Conservation (phyloP, 345 rosid genomes). For the Euclidium syriacum region DNA sequence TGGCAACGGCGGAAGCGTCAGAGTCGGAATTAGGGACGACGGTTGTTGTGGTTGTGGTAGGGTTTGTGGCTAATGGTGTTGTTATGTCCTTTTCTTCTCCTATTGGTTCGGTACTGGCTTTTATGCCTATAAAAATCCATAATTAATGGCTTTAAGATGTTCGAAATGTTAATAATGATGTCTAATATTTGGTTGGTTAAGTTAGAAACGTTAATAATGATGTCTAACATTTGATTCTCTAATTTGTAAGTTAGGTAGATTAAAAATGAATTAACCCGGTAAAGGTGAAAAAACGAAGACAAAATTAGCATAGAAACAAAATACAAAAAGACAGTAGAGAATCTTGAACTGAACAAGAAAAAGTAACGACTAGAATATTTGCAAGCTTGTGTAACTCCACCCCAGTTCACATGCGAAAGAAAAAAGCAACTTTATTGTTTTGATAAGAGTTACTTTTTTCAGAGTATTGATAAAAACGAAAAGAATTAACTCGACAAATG, state of each 20-base stretch:
- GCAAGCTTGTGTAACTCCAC: slow-evolving; percentile 7
- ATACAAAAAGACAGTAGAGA: slow-evolving; percentile 29
- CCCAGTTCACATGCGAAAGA: slow-evolving; percentile 12
- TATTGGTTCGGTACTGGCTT: slow-evolving; percentile 19
- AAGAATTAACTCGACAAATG: neutral
- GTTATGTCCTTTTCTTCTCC: slow-evolving; percentile 30
- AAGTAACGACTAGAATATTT: slow-evolving; percentile 27
- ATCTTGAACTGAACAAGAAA: slow-evolving; percentile 29
- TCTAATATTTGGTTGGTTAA: neutral
- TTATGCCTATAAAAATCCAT: slow-evolving; percentile 7
- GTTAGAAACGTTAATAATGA: neutral
- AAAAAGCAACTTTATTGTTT: neutral
- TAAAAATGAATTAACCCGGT: neutral
- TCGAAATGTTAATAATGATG: slow-evolving; percentile 9
- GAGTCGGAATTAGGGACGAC: slow-evolving; percentile 27
- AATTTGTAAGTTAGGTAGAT: neutral
- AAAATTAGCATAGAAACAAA: slow-evolving; percentile 6
- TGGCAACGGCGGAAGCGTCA: slow-evolving; percentile 29
- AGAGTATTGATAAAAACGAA: neutral
- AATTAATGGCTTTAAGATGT: neutral
- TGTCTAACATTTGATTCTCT: neutral
- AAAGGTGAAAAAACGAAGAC: neutral
- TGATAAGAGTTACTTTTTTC: neutral
- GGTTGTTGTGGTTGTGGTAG: slow-evolving; percentile 13
- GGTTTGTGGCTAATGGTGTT: slow-evolving; percentile 32